phyloP scores from a whole-genome alignment of 169 alveolate species.

The Plasmodium gonderi region DNA sequence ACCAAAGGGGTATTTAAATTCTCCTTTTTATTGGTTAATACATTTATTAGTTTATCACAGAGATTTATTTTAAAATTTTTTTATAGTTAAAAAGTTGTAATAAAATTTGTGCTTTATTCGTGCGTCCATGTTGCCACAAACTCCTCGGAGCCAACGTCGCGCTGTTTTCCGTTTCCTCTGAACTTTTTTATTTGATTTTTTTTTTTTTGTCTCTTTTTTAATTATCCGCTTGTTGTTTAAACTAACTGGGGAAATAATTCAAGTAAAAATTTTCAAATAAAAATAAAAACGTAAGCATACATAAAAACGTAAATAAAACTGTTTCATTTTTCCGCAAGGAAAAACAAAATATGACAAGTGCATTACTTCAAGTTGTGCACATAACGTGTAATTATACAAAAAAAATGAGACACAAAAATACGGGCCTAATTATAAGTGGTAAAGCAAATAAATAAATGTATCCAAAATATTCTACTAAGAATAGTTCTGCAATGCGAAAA shows the following conservation, averaged over 20 bases:
- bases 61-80: slow-evolving; percentile 33
- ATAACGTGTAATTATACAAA: not conserved
- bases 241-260: no score
- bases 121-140: no score
- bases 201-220: no score
- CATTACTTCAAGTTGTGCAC: not conserved
- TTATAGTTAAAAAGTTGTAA: not conserved
- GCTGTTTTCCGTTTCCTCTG: not conserved
- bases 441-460: not conserved
- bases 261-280: no score
- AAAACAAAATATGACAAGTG: not conserved
- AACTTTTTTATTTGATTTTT: no score
- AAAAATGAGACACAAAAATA: not conserved
- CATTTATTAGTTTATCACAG: slow-evolving; percentile 38
- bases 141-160: not conserved
- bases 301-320: not conserved
- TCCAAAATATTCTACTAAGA: not conserved
- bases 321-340: not conserved
- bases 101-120: not conserved
- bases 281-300: not conserved
- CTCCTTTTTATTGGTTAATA: slow-evolving; percentile 33
- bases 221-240: no score
- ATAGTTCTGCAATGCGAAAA: not conserved
- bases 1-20: slow-evolving; percentile 69
- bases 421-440: not conserved